phyloP scores from a whole-genome alignment of 1,284 basidiomycete species.

The Albatrellus sp. region DNA sequence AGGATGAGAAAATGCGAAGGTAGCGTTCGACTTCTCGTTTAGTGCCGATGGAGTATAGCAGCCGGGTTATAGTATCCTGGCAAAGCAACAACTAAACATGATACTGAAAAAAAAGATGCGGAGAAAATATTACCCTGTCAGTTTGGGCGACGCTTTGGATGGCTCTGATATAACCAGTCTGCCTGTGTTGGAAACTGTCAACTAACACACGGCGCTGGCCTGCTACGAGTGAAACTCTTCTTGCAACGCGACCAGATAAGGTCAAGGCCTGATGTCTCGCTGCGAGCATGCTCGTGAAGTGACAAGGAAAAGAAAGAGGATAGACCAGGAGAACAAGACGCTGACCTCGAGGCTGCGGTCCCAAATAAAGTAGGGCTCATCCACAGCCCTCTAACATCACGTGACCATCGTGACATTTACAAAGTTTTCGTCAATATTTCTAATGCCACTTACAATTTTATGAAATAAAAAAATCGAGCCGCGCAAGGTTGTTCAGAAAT shows the following conservation, averaged over 20 bases:
- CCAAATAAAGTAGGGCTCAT: too few relatives aligned
- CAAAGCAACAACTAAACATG: neutral
- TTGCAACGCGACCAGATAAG: conserved; percentile 9
- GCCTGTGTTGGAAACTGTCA: conserved; percentile 23
- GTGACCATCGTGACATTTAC: too few relatives aligned
- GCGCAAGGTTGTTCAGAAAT: too few relatives aligned
- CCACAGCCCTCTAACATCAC: too few relatives aligned
- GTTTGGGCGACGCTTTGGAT: conserved; percentile 46
- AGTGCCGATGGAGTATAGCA: conserved; percentile 90
- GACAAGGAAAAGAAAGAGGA: neutral
- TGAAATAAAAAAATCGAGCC: too few relatives aligned
- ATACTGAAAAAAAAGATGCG: neutral
- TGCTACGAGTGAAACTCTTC: conserved; percentile 27
- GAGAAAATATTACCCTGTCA: conserved; percentile 30
- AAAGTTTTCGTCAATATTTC: too few relatives aligned
- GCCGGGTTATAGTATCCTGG: conserved; percentile 85
- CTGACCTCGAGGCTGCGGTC: too few relatives aligned
- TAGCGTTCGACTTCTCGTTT: conserved; percentile 95
- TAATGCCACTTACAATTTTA: too few relatives aligned
- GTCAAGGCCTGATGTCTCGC: conserved; percentile 1
- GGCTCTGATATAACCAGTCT: conserved; percentile 20
- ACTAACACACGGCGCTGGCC: conserved; percentile 36
- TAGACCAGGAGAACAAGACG: too few relatives aligned
- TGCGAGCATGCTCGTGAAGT: conserved; percentile 10
- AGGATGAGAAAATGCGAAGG: conserved; percentile 88